Evolutionary conservation across 2,329 filamentous ascomycete species (phyloP), one percentile per base, ranked within the genome.

Genomic region (Macroventuria anomochaeta): DNA sequence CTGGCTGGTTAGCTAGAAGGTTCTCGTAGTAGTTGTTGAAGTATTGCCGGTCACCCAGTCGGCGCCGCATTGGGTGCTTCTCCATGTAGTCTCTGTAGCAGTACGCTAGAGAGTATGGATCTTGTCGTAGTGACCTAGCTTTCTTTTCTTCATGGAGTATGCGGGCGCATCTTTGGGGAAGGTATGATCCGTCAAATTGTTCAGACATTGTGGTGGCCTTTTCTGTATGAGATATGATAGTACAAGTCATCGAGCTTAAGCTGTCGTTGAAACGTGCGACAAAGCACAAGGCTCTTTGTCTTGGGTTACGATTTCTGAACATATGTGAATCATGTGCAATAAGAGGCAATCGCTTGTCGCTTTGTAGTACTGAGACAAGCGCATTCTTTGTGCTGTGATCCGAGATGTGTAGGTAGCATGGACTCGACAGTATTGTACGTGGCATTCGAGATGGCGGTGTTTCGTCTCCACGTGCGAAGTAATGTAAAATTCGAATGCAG

Each of bases 91-190:
- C 62, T 13, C 33, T 39, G 51, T 67, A 67, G 15, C 57, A 53
- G 41, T 65, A 54, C 28, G 64, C 66, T 33, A 70, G 40, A 29
- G 55, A 40, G 44, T 64, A 66, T 3, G 62, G 62, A 28, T 65
- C 61, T 29, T 55, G 44, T 25, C 20, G 37, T 10, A 48, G 29
- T 17, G 33, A 31, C 21, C 29, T 47, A 28, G 43, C 38, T 5
- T 41, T 32, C 20, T 21, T 11, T 13, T 43, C 37, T 38, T 38
- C 20, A 8, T 28, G 26, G 10, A 53, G 38, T 39, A 38, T 43
- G 5, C 38, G 25, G 3, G 32, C 50, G 21, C 43, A 47, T 28
- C 12, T 15, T 25, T 4, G 20, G 21, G 38, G 43, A n/a, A 48
- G 10, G 7, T 34, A 11, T 7, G 50, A 23, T 7, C 20, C 23